A percentile compares a stretch with the other conserved stretches of the same genome.
Conservation (phyloP, 2,329 filamentous ascomycete genomes). For the Phaeoacremonium minimum region DNA sequence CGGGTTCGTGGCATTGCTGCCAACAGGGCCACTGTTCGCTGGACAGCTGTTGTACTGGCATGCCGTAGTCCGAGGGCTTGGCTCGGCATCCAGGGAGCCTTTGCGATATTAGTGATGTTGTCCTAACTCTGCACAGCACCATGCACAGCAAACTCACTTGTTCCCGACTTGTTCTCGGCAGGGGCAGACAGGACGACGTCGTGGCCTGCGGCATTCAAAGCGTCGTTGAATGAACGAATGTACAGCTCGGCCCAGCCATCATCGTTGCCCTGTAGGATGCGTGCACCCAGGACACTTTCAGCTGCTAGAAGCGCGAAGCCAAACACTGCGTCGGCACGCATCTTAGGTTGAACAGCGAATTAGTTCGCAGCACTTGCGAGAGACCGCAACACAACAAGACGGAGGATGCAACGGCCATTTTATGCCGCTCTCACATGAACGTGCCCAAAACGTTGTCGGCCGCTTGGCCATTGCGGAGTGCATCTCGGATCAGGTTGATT, state of each 20-base stretch:
- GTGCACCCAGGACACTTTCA: conserved; percentile 12
- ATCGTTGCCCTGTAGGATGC: conserved; percentile 64
- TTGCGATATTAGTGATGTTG: conserved; percentile 7
- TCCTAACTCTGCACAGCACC: not conserved
- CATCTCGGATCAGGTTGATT: too few species aligned
- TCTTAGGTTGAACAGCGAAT: too few species aligned
- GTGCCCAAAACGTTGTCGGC: too few species aligned
- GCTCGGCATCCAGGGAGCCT: conserved; percentile 50
- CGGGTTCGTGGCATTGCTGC: conserved; percentile 50
- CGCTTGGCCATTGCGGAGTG: too few species aligned
- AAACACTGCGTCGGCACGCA: too few species aligned
- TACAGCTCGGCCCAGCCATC: conserved; percentile 73
- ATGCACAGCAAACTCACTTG: conserved; percentile 32
- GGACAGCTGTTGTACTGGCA: conserved; percentile 63
- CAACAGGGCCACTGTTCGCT: conserved; percentile 47
- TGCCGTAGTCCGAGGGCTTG: conserved; percentile 37
- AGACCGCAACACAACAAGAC: too few species aligned
- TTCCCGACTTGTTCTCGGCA: conserved; percentile 62
- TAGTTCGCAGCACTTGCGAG: too few species aligned
- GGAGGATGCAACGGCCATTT: too few species aligned
- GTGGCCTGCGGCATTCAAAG: conserved; percentile 50
- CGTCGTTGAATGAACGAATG: conserved; percentile 54
- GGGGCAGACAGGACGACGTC: conserved; percentile 62
- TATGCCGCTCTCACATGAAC: too few species aligned
- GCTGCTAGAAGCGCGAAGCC: conserved; percentile 11